Evolutionary conservation across 164 flowering plant genomes (phyloP).

Genomic region (Tetrastigma voinierianum): DNA sequence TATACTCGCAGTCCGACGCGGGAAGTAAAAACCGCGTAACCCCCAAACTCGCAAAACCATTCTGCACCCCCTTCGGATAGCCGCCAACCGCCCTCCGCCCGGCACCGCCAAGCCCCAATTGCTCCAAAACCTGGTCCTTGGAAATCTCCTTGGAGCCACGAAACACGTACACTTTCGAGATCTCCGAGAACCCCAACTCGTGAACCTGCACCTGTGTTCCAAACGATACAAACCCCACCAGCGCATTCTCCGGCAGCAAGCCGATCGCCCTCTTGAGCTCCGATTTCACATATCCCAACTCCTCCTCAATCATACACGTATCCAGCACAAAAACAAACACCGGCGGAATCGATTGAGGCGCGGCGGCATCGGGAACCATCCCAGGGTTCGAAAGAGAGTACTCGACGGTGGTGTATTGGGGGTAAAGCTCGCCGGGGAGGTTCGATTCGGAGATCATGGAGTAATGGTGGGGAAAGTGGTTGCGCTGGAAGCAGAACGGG

Average conservation of each 20-base stretch:
- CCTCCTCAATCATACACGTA: conserved; percentile 92
- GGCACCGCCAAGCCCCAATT: conserved; percentile 57
- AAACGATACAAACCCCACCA: conserved; percentile 81
- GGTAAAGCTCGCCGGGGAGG: conserved; percentile 91
- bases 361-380: background rate
- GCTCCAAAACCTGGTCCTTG: conserved; percentile 91
- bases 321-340: conserved; percentile 81
- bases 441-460: conserved; percentile 59
- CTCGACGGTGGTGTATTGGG: conserved; percentile 76
- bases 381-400: conserved; percentile 21
- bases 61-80: conserved; percentile 35
- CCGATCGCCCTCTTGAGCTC: conserved; percentile 73
- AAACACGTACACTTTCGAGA: conserved; percentile 85
- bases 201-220: conserved; percentile 99
- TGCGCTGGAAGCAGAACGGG: conserved; percentile 83
- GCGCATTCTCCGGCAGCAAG: conserved; percentile 78
- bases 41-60: conserved; percentile 36
- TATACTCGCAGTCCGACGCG: conserved; percentile 80
- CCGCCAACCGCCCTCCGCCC: conserved; percentile 37
- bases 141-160: conserved; percentile 75
- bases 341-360: conserved; percentile 25
- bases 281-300: conserved; percentile 68
- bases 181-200: conserved; percentile 83
- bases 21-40: conserved; percentile 78
- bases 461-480: conserved; percentile 83